These are phyloP conservation scores for Colletotrichum liaoningense DNA, from an alignment of 2,329 filamentous ascomycete genomes.

Conservation along the genomic window DNA sequence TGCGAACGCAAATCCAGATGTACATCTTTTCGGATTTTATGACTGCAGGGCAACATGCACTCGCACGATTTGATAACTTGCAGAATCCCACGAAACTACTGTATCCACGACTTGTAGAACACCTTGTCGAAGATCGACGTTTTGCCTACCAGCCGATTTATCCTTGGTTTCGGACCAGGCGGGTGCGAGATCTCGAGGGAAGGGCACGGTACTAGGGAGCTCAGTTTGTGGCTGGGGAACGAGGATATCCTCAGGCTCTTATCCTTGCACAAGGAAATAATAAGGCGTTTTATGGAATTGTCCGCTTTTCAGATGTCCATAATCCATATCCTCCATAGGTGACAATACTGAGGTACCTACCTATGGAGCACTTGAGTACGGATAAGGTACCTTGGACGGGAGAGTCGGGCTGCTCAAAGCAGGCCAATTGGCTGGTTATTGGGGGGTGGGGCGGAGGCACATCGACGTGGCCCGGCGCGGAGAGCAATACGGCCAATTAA, in stretches of 20 bases:
- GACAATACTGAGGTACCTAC: too few relatives aligned
- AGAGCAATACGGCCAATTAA: not conserved
- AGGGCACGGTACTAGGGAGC: not conserved
- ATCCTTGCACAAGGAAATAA: not conserved
- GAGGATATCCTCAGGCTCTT: not conserved
- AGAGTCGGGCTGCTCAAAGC: not conserved
- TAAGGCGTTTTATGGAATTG: not conserved
- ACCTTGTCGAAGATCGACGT: not conserved
- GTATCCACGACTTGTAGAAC: not conserved
- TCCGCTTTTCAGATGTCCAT: not conserved
- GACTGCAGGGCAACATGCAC: not conserved
- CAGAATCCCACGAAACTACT: not conserved
- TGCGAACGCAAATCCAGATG: not conserved
- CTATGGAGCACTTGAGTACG: too few relatives aligned
- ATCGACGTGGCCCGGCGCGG: not conserved
- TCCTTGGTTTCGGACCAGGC: not conserved
- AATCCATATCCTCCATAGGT: too few relatives aligned
- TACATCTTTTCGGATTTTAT: not conserved
- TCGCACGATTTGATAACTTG: not conserved
- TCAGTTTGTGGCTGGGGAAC: slow-evolving; percentile 1
- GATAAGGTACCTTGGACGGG: not conserved
- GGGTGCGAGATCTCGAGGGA: slow-evolving; percentile 19
- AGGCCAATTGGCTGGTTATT: not conserved
- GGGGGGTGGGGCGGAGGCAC: not conserved
- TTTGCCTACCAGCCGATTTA: not conserved